Base-by-base conservation (phyloP, 2,329 filamentous ascomycete species). In the Colletotrichum sp. region DNA sequence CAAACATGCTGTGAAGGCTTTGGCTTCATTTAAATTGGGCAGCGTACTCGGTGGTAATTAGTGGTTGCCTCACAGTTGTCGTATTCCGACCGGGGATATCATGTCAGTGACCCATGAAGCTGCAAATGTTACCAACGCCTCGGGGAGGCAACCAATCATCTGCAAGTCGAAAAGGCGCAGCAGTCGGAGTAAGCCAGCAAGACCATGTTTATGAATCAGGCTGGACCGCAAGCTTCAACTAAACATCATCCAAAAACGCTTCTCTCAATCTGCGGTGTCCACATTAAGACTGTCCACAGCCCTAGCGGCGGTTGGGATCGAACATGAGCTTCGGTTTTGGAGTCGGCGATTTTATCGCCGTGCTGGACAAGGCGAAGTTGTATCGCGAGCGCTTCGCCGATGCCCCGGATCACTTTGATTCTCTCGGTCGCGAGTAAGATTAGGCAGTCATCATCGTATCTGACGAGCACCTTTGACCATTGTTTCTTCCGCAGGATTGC, bases 41-140 rank as follows among this genome's bases (percentile, higher is more conserved):
- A 21, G 43, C 3, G 43, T 48, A n/a, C 38, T 13, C 9, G 0
- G 1, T 3, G 3, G 6, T 21, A 0, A 12, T 13, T 0, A 12
- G 1, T 12, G 38, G 18, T 48, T 48, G 0, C 18, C 18, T 43
- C 3, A 3, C 16, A 43, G 15, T 18, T 18, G 8, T 9, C 36
- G 16, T 18, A 9, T 43, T n/a, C 38, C 18, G 0, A 10, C 5
- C 18, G 5, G 2, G 0, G 5, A n/a, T 0, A 5, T 48, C 5
- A 48, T 12, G 3, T n/a, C 38, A 48, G 18, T n/a, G 38, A 48
- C 18, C 38, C 9, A 48, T 1, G 38, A 12, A 48, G 18, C 38
- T 12, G 38, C 38, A 48, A 0, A 48, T n/a, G 5, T 12, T 0
- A n/a, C 9, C 38, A n/a, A 12, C 38, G 9, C 0, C 8, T n/a